Base-by-base conservation (phyloP, 2,329 filamentous ascomycete genomes). In the Aspergillus sp. region DNA sequence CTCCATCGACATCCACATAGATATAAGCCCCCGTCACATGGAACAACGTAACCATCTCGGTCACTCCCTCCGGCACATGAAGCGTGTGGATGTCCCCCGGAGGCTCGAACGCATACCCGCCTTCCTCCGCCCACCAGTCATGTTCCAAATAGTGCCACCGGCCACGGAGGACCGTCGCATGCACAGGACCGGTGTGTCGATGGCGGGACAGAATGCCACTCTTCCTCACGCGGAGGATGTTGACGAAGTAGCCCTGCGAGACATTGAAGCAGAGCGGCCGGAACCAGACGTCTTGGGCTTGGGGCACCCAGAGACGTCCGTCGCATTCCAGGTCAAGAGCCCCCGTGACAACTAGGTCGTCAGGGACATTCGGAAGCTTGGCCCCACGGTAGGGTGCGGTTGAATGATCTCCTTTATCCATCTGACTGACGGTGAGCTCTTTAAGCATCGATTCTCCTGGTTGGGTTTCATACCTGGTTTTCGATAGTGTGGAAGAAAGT, bases 91-190 rank as follows among this genome's bases (percentile, higher is more conserved):
- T 71, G 42, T 72, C 66, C 1, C 67, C 67, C 1, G 61, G 66
- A 1, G 68, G 68, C 58, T 70, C 68, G 46, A 63, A 72, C 0
- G 66, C 64, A 52, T 70, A 67, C 3, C 69, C 62, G 4, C 68
- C 68, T 46, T 71, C 65, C 1, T 58, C 61, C 0, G 68, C 69
- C 69, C 67, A 72, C 68, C 68, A 71, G 0, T 60, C 57, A 40
- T 72, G 67, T 51, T 72, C 69, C 3, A 72, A 62, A 41, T 72
- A 71, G 48, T 71, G 69, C 69, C 68, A 71, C 17, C 63, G 58
- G 1, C 68, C 68, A 17, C 58, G 52, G 2, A 71, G 59, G 2
- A 64, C 60, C 0, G 65, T 67, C 3, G 68, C 69, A 32, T 71
- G 68, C 0, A 71, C 68, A 3, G 62, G 59, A 9, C 68, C 68